A percentile compares a stretch with the other conserved stretches of the same genome.
These are phyloP conservation scores for Phytopythium litorale DNA, from an alignment of 352 stramenopile genomes.

Conservation along the genomic window DNA sequence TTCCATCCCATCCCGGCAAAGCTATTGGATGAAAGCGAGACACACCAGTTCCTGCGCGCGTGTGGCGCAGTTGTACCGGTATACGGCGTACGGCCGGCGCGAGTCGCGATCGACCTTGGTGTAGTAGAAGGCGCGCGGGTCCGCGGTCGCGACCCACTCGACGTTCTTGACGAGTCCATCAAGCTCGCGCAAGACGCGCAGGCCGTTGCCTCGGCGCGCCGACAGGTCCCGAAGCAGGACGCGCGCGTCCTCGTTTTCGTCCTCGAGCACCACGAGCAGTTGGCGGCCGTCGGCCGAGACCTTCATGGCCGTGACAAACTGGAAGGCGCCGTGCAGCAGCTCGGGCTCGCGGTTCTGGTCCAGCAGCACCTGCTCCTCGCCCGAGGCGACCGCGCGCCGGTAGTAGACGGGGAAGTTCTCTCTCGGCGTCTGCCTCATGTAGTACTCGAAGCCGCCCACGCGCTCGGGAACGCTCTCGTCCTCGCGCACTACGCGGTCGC, in stretches of 20 bases:
- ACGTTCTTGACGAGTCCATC: slow-evolving; percentile 53
- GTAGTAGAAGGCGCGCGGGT: slow-evolving; percentile 56
- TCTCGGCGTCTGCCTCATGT: slow-evolving; percentile 46
- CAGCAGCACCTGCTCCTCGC: slow-evolving; percentile 58
- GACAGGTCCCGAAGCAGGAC: slow-evolving; percentile 40
- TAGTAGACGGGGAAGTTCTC: slow-evolving; percentile 84
- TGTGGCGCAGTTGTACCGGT: slow-evolving; percentile 50
- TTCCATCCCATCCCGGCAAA: background rate
- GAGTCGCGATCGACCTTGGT: slow-evolving; percentile 58
- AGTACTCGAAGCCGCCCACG: slow-evolving; percentile 76
- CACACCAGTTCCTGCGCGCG: slow-evolving; percentile 50
- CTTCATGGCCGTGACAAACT: slow-evolving; percentile 74
- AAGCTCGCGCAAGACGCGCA: slow-evolving; percentile 24
- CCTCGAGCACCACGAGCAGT: slow-evolving; percentile 67
- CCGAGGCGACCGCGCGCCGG: slow-evolving; percentile 28
- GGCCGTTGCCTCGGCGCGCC: slow-evolving; percentile 4
- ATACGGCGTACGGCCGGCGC: slow-evolving; percentile 59
- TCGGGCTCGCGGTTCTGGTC: slow-evolving; percentile 67
- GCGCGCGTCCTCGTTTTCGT: slow-evolving; percentile 61
- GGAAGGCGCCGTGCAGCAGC: slow-evolving; percentile 49
- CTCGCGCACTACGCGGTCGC: slow-evolving; percentile 43
- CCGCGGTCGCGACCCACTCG: slow-evolving; percentile 40
- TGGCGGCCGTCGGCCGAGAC: slow-evolving; percentile 58
- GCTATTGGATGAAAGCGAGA: background rate
- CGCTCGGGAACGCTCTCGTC: slow-evolving; percentile 70